A percentile compares a stretch with the other conserved stretches of the same genome.
These are phyloP conservation scores for Xylaria palmicola DNA, from an alignment of 495 filamentous ascomycete species.

Conservation along the genomic window DNA sequence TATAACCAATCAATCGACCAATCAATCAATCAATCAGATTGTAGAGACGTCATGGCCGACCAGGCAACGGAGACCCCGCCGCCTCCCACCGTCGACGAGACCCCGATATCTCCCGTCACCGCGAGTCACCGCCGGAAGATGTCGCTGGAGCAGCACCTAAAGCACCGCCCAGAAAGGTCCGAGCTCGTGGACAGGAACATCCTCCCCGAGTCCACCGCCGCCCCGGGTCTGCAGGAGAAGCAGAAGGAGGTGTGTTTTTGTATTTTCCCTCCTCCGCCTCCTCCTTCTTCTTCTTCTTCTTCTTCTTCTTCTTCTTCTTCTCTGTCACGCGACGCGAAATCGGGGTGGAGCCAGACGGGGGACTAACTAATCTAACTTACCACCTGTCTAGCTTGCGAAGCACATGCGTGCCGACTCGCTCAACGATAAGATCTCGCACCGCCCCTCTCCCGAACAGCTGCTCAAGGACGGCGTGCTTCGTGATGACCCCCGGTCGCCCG, in stretches of 20 bases:
- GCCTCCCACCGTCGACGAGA: slow-evolving; percentile 47
- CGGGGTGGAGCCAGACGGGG: background rate
- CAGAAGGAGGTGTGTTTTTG: slow-evolving; percentile 63
- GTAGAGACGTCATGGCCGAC: slow-evolving; percentile 49
- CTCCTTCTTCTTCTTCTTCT: background rate
- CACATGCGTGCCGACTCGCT: slow-evolving; percentile 82
- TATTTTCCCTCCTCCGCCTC: background rate
- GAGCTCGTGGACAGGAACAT: slow-evolving; percentile 91
- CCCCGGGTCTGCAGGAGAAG: slow-evolving; percentile 71
- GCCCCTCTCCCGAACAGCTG: slow-evolving; percentile 72
- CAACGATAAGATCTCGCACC: slow-evolving; percentile 75
- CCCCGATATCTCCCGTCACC: slow-evolving; percentile 63
- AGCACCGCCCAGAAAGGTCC: slow-evolving; percentile 72
- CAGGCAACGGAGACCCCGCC: slow-evolving; percentile 28
- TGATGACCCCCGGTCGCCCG: slow-evolving; percentile 57
- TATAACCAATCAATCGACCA: background rate
- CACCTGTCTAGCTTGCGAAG: slow-evolving; percentile 58
- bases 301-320: background rate
- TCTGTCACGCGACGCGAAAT: background rate
- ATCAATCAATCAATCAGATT: slow-evolving; percentile 14
- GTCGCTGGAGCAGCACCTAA: slow-evolving; percentile 84
- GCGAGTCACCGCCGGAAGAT: slow-evolving; percentile 65
- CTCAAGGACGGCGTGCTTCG: slow-evolving; percentile 74
- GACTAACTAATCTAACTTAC: too few species aligned
- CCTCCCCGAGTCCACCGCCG: slow-evolving; percentile 71